Percentiles rank a stretch among this genome's conserved stretches.
These are phyloP conservation scores for Pachysandra terminalis DNA, from an alignment of 164 flowering plant species.

Conservation along the genomic window DNA sequence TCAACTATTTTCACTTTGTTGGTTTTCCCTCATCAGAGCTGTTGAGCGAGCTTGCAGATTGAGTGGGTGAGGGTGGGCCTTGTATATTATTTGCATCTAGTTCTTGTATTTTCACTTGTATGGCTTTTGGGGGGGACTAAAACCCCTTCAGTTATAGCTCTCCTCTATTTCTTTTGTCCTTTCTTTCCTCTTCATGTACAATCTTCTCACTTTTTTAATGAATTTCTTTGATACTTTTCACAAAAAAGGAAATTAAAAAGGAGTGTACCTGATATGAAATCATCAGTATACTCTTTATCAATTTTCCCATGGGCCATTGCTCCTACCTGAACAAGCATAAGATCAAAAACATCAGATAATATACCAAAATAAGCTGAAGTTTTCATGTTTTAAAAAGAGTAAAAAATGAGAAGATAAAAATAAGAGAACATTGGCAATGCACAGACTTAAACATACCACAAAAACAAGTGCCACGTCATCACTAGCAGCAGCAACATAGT, in stretches of 20 bases:
- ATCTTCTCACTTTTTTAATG: too few relatives aligned
- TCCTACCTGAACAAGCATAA: conserved; percentile 51
- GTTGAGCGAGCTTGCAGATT: too few relatives aligned
- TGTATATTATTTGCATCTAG: too few relatives aligned
- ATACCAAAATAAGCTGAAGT: neutral
- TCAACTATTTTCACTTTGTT: too few relatives aligned
- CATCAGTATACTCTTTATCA: conserved; percentile 52
- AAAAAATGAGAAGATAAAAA: neutral
- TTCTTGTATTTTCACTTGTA: too few relatives aligned
- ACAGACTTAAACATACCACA: conserved; percentile 50
- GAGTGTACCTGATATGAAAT: conserved; percentile 54
- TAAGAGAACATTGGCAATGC: neutral
- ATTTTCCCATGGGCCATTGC: conserved; percentile 86
- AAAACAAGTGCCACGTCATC: conserved; percentile 64
- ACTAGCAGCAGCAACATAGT: conserved; percentile 42
- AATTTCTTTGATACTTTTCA: too few relatives aligned
- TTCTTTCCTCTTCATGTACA: too few relatives aligned
- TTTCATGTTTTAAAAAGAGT: neutral
- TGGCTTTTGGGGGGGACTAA: too few relatives aligned
- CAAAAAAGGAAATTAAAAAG: neutral
- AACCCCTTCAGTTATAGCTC: too few relatives aligned
- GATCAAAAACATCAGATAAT: neutral
- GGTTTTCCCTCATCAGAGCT: too few relatives aligned
- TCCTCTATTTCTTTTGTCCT: too few relatives aligned
- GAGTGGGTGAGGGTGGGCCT: too few relatives aligned